Evolutionary conservation across 139 green algal species (phyloP).

Genomic region (Coelastrella sp.): DNA sequence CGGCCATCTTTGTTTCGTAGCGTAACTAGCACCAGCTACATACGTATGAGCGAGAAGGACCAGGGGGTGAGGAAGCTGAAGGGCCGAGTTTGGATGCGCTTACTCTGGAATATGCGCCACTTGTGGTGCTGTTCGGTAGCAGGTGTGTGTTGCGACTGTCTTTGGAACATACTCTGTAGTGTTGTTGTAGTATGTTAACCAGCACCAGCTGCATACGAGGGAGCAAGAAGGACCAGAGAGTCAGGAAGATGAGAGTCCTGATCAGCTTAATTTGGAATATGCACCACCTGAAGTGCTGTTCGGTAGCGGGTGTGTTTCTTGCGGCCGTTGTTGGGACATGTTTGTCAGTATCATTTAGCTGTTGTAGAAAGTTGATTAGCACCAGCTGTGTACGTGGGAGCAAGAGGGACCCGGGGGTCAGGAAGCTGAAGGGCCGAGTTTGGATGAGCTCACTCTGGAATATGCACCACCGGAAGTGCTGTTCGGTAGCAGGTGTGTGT

Average conservation of each 20-base stretch:
- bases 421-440: slow-evolving; percentile 68
- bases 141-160: not conserved
- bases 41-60: too few species aligned
- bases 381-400: too few species aligned
- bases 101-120: slow-evolving; percentile 81
- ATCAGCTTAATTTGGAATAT: slow-evolving; percentile 80
- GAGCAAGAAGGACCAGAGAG: not conserved
- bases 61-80: slow-evolving; percentile 23
- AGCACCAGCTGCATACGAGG: too few species aligned
- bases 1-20: not conserved
- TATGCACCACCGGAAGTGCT: slow-evolving; percentile 82
- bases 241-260: slow-evolving; percentile 42
- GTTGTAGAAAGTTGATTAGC: too few species aligned
- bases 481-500: slow-evolving; percentile 64
- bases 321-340: too few species aligned
- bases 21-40: too few species aligned
- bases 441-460: slow-evolving; percentile 74
- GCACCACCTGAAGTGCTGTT: slow-evolving; percentile 80
- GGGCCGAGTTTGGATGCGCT: slow-evolving; percentile 72
- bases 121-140: slow-evolving; percentile 73
- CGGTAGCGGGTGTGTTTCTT: slow-evolving; percentile 36
- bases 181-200: not conserved
- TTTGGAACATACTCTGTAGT: not conserved
- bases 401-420: too few species aligned
- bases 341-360: too few species aligned